Evolutionary conservation across 208 protist genomes (phyloP).

Genomic region (Trypanosoma lewisi): DNA sequence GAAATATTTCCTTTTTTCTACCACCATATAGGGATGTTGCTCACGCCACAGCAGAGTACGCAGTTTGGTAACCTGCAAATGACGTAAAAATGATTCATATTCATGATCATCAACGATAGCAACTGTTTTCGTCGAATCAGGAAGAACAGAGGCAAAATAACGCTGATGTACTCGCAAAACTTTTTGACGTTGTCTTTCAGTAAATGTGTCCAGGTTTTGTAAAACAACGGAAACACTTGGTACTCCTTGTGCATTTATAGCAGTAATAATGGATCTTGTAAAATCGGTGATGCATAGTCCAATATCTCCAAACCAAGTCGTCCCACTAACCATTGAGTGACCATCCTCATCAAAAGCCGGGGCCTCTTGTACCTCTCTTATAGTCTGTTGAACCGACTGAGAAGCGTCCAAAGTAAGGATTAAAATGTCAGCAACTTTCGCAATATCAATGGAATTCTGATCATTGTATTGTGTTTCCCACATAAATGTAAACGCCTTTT

Average conservation of each 20-base stretch:
- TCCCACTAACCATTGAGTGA: conserved; percentile 42
- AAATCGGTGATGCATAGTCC: conserved; percentile 87
- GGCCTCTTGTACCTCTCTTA: conserved; percentile 58
- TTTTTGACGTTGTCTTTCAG: conserved; percentile 65
- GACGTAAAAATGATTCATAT: conserved; percentile 48
- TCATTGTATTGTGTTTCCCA: conserved; percentile 79
- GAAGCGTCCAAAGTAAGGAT: conserved; percentile 78
- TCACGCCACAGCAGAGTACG: conserved; percentile 79
- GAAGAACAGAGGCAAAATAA: conserved; percentile 81
- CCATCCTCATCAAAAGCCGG: conserved; percentile 22
- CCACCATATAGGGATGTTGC: conserved; percentile 79
- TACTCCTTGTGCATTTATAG: conserved; percentile 75
- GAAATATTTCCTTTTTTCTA: conserved; percentile 53
- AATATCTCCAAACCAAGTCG: conserved; percentile 84
- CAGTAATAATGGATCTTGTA: conserved; percentile 71
- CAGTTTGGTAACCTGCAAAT: conserved; percentile 71
- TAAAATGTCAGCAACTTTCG: conserved; percentile 82
- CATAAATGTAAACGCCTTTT: conserved; percentile 73
- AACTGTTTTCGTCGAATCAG: conserved; percentile 72
- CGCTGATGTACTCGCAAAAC: conserved; percentile 82
- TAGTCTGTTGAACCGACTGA: conserved; percentile 78
- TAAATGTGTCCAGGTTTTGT: conserved; percentile 81
- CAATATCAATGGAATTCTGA: conserved; percentile 79
- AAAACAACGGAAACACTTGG: conserved; percentile 71
- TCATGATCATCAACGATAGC: conserved; percentile 41